These are phyloP conservation scores for Sporothrix pseudoabietina DNA, from an alignment of 2,329 filamentous ascomycete genomes.

Conservation along the genomic window DNA sequence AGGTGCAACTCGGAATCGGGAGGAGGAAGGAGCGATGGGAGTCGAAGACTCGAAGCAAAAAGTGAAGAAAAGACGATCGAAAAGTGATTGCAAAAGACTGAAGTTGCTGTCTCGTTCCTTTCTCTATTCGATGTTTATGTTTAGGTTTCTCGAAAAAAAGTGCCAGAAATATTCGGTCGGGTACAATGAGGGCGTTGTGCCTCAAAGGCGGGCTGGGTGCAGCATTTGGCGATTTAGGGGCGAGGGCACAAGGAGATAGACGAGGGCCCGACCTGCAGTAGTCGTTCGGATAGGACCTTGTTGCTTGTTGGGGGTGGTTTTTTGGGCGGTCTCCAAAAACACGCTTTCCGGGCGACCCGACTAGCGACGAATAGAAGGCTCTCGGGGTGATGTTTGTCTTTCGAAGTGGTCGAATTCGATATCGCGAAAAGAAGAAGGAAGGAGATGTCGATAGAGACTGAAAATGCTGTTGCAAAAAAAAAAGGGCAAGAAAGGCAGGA, in stretches of 20 bases:
- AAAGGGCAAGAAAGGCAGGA: neutral
- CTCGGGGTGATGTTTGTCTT: neutral
- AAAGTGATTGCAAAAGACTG: neutral
- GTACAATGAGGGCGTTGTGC: neutral
- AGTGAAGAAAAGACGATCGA: neutral
- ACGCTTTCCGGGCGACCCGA: slow-evolving; percentile 8
- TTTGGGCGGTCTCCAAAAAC: neutral
- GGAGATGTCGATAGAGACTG: neutral
- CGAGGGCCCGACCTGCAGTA: neutral
- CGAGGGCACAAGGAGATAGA: neutral
- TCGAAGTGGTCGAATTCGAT: neutral
- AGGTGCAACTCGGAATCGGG: neutral
- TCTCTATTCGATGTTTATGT: neutral
- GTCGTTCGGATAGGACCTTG: neutral
- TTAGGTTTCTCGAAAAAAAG: neutral
- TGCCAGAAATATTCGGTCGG: neutral
- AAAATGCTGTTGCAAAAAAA: slow-evolving; percentile 11
- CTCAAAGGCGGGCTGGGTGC: slow-evolving; percentile 21
- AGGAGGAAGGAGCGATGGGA: neutral
- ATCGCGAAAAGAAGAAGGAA: neutral
- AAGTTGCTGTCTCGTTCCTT: neutral
- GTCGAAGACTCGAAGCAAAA: neutral
- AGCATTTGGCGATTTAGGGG: slow-evolving; percentile 20
- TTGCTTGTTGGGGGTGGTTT: neutral
- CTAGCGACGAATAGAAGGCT: neutral